phyloP scores from a whole-genome alignment of 495 filamentous ascomycete species.

The Durotheca rogersii region DNA sequence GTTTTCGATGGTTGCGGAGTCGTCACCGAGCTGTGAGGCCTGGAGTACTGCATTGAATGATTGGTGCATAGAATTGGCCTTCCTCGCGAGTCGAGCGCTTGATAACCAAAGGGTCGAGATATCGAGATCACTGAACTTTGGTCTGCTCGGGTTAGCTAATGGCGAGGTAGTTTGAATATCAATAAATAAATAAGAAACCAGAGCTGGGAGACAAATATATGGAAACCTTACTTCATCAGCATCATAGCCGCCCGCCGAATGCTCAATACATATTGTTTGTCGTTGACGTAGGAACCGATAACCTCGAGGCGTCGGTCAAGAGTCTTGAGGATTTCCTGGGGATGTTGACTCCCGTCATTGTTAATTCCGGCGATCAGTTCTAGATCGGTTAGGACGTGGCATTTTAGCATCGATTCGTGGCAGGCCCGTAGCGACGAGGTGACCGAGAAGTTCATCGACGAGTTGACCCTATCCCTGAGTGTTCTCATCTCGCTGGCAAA shows the following conservation, averaged over 20 bases:
- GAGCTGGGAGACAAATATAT: not conserved
- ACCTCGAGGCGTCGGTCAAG: conserved; percentile 77
- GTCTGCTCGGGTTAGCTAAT: conserved; percentile 44
- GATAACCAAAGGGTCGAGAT: conserved; percentile 84
- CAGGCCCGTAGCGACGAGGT: conserved; percentile 78
- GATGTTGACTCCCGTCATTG: conserved; percentile 37
- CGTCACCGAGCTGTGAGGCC: conserved; percentile 78
- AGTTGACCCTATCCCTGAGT: conserved; percentile 69
- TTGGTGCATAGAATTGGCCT: conserved; percentile 75
- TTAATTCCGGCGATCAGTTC: conserved; percentile 68
- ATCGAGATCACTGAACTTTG: conserved; percentile 59
- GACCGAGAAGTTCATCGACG: conserved; percentile 67
- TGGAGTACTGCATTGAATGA: conserved; percentile 92
- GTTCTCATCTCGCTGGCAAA: conserved; percentile 62
- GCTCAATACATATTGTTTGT: conserved; percentile 94
- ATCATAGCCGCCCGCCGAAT: conserved; percentile 85
- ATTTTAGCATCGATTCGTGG: conserved; percentile 76
- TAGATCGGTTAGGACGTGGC: conserved; percentile 85
- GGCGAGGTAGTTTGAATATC: too few relatives aligned
- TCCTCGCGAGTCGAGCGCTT: conserved; percentile 82
- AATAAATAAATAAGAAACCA: too few relatives aligned
- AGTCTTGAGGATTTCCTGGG: conserved; percentile 53
- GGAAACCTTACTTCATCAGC: conserved; percentile 57
- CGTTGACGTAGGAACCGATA: conserved; percentile 78
- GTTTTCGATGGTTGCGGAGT: conserved; percentile 87